Percentiles rank a stretch among this genome's conserved stretches.
Evolutionary conservation across 768 basidiomycete species (phyloP).

Genomic region (Mycena floridula): DNA sequence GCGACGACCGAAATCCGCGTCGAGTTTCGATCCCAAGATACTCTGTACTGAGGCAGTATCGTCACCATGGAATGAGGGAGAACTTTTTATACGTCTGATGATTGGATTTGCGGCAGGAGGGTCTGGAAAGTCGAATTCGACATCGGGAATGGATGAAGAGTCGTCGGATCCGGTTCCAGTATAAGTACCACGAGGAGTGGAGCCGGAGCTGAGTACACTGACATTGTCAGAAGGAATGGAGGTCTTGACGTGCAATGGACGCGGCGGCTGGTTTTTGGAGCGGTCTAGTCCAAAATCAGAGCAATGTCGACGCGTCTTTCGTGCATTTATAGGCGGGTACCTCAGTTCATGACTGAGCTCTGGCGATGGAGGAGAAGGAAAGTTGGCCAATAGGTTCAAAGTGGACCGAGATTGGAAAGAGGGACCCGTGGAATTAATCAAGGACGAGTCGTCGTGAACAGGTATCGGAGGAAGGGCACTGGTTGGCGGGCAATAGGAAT

Average conservation of each 20-base stretch:
- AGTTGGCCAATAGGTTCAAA: not conserved
- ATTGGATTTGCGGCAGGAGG: conserved; percentile 36
- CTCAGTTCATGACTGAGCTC: too few species aligned
- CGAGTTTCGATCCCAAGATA: conserved; percentile 12
- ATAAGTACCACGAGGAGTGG: conserved; percentile 23
- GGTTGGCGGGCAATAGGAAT: too few species aligned
- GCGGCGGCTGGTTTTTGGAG: conserved; percentile 1
- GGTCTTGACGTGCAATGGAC: conserved; percentile 3
- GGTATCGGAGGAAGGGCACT: too few species aligned
- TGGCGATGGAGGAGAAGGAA: not conserved
- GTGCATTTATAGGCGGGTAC: conserved; percentile 19
- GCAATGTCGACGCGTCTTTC: conserved; percentile 23
- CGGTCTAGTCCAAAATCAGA: conserved; percentile 24
- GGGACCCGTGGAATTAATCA: too few species aligned
- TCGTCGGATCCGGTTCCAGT: conserved; percentile 26
- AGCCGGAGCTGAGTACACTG: conserved; percentile 14
- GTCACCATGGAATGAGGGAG: conserved; percentile 30
- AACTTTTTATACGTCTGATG: conserved; percentile 37
- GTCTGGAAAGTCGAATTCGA: conserved; percentile 31
- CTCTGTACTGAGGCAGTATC: conserved; percentile 19
- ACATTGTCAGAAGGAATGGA: conserved; percentile 10
- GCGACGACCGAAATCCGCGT: not conserved
- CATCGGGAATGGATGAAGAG: conserved; percentile 26
- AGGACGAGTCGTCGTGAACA: too few species aligned
- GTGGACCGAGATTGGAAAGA: not conserved